Evolutionary conservation across 2,329 filamentous ascomycete species (phyloP), one percentile per base, ranked within the genome.

Genomic region (Penicillium sclerotigenum): DNA sequence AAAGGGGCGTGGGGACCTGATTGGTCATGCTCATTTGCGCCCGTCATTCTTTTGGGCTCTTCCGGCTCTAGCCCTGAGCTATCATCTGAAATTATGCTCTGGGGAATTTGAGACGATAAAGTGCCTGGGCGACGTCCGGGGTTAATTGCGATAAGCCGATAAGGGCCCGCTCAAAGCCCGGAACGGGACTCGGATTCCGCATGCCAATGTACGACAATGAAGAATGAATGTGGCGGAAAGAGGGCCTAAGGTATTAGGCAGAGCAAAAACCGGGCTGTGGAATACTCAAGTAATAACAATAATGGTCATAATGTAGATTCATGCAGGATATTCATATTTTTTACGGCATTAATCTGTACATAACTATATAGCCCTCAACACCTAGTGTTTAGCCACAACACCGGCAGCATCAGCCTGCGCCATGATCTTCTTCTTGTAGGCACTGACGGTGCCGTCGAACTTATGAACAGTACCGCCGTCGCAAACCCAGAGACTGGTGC

Each of bases 401-500:
- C 94, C 94, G 45, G 88, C 87, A 52, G 87, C 87, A 73, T 96
- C 88, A 22, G 93, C 93, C 77, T 97, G 92, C 14, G 90, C 87
- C 18, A 86, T 85, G 69, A 99, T 97, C 75, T 90, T 87, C 85
- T 92, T 96, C 87, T 99, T 99, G 80, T 99, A 99, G 60, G 90
- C 87, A 77, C 96, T 90, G 50, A 99, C 92, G 67, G 95, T 92
- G 33, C 94, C 94, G 59, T 89, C 86, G 77, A 99, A 99, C 79
- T 97, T 92, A 83, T 96, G 91, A 20, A 99, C 92, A 1, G 88
- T 94, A 10, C 94, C 94, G 57, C 88, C 81, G 73, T 99, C 94
- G 71, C 94, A 99, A 60, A 99, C 93, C 94, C 94, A 99, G 69
- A 99, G 78, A 71, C 87, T 94, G 48, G 82, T 94, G 76, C 94